phyloP scores from a whole-genome alignment of 179 eudicot species.

The Corrigiola litoralis region DNA sequence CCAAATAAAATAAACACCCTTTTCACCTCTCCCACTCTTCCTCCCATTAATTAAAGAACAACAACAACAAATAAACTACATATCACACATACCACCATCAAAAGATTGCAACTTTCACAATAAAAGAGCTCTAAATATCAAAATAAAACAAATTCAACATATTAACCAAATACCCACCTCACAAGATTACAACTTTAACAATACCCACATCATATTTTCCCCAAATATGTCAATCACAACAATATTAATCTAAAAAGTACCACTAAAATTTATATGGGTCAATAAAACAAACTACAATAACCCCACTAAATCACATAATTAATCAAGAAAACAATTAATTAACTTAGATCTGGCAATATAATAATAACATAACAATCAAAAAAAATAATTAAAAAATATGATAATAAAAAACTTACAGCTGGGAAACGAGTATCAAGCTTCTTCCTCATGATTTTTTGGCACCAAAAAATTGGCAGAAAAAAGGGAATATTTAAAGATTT shows the following conservation, averaged over 20 bases:
- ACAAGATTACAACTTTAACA: constrained; percentile 1
- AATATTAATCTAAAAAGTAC: background rate
- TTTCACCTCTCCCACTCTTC: background rate
- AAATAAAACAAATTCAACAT: background rate
- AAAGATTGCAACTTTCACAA: constrained; percentile 2
- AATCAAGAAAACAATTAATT: background rate
- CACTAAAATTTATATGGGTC: background rate
- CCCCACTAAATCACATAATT: constrained; percentile 5
- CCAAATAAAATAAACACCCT: background rate
- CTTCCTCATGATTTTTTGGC: constrained; percentile 28
- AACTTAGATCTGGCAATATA: constrained; percentile 15
- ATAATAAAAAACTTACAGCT: constrained; percentile 29
- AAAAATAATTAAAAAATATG: background rate
- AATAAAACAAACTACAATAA: background rate
- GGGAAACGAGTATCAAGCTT: constrained; percentile 46
- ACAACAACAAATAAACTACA: background rate
- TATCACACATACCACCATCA: background rate
- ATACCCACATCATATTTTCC: constrained; percentile 15
- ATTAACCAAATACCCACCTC: background rate
- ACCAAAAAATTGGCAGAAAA: too few species aligned
- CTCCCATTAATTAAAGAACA: background rate
- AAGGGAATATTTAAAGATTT: too few species aligned
- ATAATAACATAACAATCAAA: constrained; percentile 1
- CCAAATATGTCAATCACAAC: background rate
- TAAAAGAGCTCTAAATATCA: background rate